Evolutionary conservation across 768 basidiomycete species (phyloP), one percentile per base, ranked within the genome.

Genomic region (Mrakia gelida): DNA sequence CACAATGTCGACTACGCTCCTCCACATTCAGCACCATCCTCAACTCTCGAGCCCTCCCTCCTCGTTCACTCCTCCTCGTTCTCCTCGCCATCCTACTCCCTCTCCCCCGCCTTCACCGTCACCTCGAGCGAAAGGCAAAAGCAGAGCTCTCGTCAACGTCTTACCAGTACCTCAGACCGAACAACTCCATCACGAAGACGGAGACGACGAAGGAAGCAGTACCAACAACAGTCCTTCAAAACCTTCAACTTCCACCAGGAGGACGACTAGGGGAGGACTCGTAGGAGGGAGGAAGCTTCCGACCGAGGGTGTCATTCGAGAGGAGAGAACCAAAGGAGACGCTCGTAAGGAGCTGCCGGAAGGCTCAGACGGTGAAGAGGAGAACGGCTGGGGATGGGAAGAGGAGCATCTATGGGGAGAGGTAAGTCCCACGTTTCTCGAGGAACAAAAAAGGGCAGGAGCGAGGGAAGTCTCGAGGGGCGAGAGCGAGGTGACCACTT

Each of bases 371-470:
- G 67, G 41, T 4, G 38, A 70, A 8, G 67, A 70, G 34, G 67
- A 70, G 67, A 70, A 70, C 67, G 67, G 67, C 23, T 70, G 67
- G 67, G 67, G 67, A n/a, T 70, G 67, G 67, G 67, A 70, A 15
- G 67, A 70, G 34, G 67, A 70, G 38, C 67, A 70, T 70, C 34
- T 38, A 45, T 70, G 67, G 67, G 67, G 67, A 70, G 67, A 70
- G 67, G 67, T 70, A 6, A 70, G 67, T 70, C 41, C 26, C 7
- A 8, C 7, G 5, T 59, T n/a, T 28, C 26, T 59, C 59, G 13
- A n/a, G 45, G 45, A 43, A 43, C 41, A 11, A 43, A 43, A 43
- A n/a, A n/a, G n/a, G n/a, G n/a, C n/a, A 43, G 6, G 11, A 43
- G 41, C 56, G 26, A 28, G n/a, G 26, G 26, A 59, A 26, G 49